Evolutionary conservation across 2,329 filamentous ascomycete genomes (phyloP).

Genomic region (Curvularia eragrostidis): DNA sequence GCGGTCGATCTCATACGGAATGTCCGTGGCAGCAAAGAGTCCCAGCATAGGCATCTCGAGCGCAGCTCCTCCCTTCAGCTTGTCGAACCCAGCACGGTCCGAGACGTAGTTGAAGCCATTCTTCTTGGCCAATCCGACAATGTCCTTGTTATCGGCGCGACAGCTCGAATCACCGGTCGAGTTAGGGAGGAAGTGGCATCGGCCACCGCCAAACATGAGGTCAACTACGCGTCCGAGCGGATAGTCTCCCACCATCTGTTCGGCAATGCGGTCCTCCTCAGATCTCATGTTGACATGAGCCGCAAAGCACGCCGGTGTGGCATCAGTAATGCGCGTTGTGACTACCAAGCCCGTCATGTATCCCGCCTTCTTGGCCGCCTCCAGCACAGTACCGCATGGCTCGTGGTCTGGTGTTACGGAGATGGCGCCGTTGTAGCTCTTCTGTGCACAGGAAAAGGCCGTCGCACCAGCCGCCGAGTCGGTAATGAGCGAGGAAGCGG

Average conservation of each 20-base stretch:
- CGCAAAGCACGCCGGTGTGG: constrained; percentile 94
- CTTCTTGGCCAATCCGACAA: constrained; percentile 74
- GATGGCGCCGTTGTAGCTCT: constrained; percentile 98
- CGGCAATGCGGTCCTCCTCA: constrained; percentile 88
- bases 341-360: constrained; percentile 95
- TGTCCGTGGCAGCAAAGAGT: constrained; percentile 80
- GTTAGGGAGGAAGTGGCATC: constrained; percentile 92
- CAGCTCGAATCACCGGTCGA: constrained; percentile 76
- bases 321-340: constrained; percentile 93
- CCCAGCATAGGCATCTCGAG: constrained; percentile 83
- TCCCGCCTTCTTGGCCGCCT: constrained; percentile 89
- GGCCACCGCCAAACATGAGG: constrained; percentile 88
- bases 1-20: constrained; percentile 94
- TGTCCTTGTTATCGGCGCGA: constrained; percentile 76
- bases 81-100: constrained; percentile 76
- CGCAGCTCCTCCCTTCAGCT: constrained; percentile 68
- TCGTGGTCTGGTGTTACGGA: constrained; percentile 82
- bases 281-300: constrained; percentile 80
- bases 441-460: constrained; percentile 88
- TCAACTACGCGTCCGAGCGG: constrained; percentile 88
- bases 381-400: constrained; percentile 89
- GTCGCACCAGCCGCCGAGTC: constrained; percentile 98
- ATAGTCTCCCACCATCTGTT: constrained; percentile 89
- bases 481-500: constrained; percentile 83
- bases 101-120: constrained; percentile 83